phyloP scores from a whole-genome alignment of 148 eudicot species.

The Rhododendron williamsianum region DNA sequence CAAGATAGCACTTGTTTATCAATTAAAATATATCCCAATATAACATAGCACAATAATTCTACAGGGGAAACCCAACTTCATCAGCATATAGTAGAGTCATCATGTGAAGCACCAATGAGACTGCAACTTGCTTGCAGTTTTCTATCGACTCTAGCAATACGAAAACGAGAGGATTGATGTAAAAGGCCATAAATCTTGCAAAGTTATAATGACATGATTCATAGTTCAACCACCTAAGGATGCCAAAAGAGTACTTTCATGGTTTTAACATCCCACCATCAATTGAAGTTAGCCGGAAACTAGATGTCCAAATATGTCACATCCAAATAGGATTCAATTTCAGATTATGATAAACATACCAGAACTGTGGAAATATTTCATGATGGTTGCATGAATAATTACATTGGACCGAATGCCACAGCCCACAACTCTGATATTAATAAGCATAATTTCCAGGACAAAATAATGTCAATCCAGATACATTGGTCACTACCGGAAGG shows the following conservation, averaged over 20 bases:
- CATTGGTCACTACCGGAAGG: neutral
- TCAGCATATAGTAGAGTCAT: neutral
- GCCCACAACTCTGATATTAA: neutral
- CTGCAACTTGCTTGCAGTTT: neutral
- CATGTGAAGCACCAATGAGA: constrained; percentile 2
- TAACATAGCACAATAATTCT: neutral
- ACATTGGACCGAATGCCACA: neutral
- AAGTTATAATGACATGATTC: neutral
- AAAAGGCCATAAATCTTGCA: neutral
- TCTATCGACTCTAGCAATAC: neutral
- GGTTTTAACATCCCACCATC: neutral
- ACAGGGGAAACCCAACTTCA: neutral
- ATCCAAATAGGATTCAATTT: neutral
- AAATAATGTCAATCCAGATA: neutral
- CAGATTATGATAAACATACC: neutral
- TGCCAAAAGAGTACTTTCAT: neutral
- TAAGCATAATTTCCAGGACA: neutral
- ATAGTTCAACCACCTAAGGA: neutral
- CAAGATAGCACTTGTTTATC: neutral
- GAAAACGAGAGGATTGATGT: neutral
- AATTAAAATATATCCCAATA: neutral
- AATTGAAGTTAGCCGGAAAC: neutral
- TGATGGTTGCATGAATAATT: neutral
- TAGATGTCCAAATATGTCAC: neutral
- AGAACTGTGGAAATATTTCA: neutral